Conservation (phyloP, 2,329 filamentous ascomycete species). For the Aspergillus japonicus region DNA sequence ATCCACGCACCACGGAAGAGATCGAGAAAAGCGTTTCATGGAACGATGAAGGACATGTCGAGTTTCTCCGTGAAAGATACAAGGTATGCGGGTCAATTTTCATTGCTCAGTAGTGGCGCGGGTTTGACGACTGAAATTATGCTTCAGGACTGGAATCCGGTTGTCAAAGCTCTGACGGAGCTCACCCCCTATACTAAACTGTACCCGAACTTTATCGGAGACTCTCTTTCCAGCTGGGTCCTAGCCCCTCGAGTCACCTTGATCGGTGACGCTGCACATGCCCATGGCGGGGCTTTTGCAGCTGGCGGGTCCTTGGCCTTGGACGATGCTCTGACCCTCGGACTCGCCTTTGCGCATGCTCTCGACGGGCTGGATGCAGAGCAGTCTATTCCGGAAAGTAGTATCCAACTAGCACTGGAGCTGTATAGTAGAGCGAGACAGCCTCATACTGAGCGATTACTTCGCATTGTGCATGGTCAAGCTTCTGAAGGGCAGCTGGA, state of each 20-base stretch:
- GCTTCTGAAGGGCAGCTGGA: neutral
- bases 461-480: conserved; percentile 33
- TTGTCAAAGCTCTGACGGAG: conserved; percentile 42
- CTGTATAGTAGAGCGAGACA: conserved; percentile 48
- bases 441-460: conserved; percentile 41
- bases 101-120: too few species aligned
- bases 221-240: conserved; percentile 44
- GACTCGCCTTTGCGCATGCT: conserved; percentile 39
- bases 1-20: conserved; percentile 35
- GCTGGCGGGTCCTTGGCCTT: conserved; percentile 32
- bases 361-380: conserved; percentile 6
- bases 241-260: conserved; percentile 33
- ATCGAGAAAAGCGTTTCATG: conserved; percentile 39
- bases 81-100: conserved; percentile 23
- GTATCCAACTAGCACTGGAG: conserved; percentile 32
- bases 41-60: conserved; percentile 41
- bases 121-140: too few species aligned
- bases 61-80: conserved; percentile 34
- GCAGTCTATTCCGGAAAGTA: conserved; percentile 18
- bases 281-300: conserved; percentile 32
- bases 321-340: conserved; percentile 43
- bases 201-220: conserved; percentile 47
- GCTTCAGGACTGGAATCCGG: conserved; percentile 44
- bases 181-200: conserved; percentile 42
- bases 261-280: conserved; percentile 32